Percentiles rank a stretch among this genome's conserved stretches.
These are phyloP conservation scores for Solanum pinnatisectum DNA, from an alignment of 257 asterid genomes.

Conservation along the genomic window DNA sequence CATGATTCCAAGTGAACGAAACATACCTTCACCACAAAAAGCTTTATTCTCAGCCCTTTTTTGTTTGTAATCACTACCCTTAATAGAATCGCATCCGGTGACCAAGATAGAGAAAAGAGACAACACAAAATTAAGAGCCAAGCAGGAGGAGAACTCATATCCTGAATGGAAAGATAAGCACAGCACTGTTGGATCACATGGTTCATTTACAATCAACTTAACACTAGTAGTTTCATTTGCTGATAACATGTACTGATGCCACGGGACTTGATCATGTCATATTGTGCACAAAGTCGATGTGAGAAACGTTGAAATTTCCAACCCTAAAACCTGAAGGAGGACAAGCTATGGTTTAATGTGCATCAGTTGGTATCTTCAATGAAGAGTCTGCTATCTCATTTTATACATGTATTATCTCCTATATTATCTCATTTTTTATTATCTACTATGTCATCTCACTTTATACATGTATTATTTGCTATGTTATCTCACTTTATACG, in stretches of 20 bases:
- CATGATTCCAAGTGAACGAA: background rate
- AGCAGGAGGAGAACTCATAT: background rate
- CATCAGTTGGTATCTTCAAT: background rate
- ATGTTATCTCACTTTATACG: background rate
- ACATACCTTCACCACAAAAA: background rate
- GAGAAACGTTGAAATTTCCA: background rate
- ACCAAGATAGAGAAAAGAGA: background rate
- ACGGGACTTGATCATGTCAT: background rate
- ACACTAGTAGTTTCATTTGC: background rate
- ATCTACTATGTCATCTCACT: too few species aligned
- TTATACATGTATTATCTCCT: background rate
- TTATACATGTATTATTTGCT: background rate
- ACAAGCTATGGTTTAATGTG: background rate
- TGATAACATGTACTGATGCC: background rate
- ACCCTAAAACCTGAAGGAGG: background rate
- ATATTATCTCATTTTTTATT: too few species aligned
- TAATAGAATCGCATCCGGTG: background rate
- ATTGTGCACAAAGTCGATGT: background rate
- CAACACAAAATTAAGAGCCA: background rate
- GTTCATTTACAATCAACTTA: background rate
- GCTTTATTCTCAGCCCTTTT: background rate
- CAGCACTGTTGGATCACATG: background rate
- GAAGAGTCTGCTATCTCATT: background rate
- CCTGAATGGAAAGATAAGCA: background rate
- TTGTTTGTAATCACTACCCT: background rate